Evolutionary conservation across 495 filamentous ascomycete species (phyloP).

Genomic region (Clohesyomyces aquaticus): DNA sequence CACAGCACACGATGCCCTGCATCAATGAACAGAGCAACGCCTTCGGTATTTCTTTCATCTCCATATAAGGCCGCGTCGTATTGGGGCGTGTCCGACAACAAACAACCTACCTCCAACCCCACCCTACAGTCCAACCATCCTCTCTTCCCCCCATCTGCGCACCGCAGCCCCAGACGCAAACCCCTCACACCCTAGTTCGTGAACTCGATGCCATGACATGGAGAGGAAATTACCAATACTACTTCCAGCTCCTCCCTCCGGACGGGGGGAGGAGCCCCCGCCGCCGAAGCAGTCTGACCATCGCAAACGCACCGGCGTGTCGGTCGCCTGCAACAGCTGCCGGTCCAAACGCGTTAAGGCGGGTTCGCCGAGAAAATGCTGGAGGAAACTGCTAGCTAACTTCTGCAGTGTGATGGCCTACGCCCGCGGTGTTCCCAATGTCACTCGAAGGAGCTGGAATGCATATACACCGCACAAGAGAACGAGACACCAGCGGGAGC

Average conservation of each 20-base stretch:
- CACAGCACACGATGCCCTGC: not conserved
- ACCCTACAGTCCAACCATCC: too few species aligned
- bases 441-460: not conserved
- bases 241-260: not conserved
- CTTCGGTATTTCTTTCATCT: too few species aligned
- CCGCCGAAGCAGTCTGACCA: not conserved
- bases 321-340: not conserved
- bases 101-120: too few species aligned
- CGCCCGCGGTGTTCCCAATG: not conserved
- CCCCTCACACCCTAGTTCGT: not conserved
- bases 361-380: not conserved
- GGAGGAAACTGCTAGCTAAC: not conserved
- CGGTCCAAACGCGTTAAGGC: not conserved
- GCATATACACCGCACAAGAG: not conserved
- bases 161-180: not conserved
- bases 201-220: not conserved
- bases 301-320: not conserved
- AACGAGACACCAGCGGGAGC: not conserved
- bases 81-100: too few species aligned
- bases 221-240: not conserved
- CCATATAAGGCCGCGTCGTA: too few species aligned
- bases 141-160: too few species aligned
- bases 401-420: not conserved
- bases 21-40: too few species aligned
- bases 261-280: not conserved